Base-by-base conservation (phyloP, 1,139 yeast species). In the Candida neerlandica region DNA sequence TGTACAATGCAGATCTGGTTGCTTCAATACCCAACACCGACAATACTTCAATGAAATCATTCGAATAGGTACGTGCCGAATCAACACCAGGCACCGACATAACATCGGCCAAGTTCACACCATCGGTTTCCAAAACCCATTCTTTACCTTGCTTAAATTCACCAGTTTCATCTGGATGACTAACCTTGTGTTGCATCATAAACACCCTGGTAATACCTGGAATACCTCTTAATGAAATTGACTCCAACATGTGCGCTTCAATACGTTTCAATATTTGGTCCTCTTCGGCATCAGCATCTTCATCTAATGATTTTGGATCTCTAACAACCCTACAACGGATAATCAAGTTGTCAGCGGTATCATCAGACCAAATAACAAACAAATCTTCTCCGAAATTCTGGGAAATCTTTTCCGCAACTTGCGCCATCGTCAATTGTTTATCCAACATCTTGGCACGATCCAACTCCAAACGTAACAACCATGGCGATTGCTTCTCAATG, bases 371-470 rank as follows among this genome's bases (percentile, higher is more conserved):
- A 65, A 95, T 94, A 46, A 95, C 97, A 64, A 92, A 94, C 73
- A 94, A 76, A 71, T 94, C 98, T 63, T 91, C 96, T 51, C 94
- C 96, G 68, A 94, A 95, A 58, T 90, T 88, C 63, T 88, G 94
- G 54, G 94, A 87, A 56, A 95, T 95, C 77, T 88, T 91, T 61
- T 91, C 96, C 33, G 99, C 98, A 51, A 95, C 99, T 75, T 94
- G 97, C 55, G 96, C 90, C 98, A 95, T 94, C 7, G 97, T 90
- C 66, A 95, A 81, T 69, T 94, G 97, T 71, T 94, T 92, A 75
- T 95, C 99, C 63, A 92, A 87, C 97, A 95, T 90, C 74, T 94
- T 94, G 44, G 98, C 97, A 80, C 99, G 95, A 69, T 95, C 99
- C 54, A 95, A 79, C 70, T 94, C 99, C 55, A 94, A 79, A 79